Base-by-base conservation (phyloP, 345 rosid species). In the Litchi chinensis region DNA sequence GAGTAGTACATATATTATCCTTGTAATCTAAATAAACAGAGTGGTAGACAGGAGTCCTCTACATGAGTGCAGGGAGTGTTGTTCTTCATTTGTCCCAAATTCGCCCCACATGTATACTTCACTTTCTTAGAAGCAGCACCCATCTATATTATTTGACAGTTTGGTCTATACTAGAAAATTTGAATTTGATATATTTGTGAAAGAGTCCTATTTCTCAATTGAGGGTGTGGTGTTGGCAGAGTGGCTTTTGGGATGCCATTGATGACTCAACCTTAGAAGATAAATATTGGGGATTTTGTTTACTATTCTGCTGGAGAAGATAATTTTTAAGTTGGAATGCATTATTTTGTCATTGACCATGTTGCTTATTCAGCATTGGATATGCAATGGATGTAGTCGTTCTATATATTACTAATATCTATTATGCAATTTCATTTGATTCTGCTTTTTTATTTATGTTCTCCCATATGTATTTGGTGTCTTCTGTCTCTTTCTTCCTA, bases 401-500 rank as follows among this genome's bases (percentile, higher is more conserved):
- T 73, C 56, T 41, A 40, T 60, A 57, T 41, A 50, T 62, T 16
- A 8, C 40, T 22, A 60, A 40, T 6, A n/a, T 1, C 15, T 41
- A 19, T 15, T 74, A 57, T 71, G 9, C 9, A 54, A 57, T 10
- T 19, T 39, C 5, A 39, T 21, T 5, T 21, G 50, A 10, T 37
- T 39, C 74, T 19, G 28, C 12, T 54, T 9, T 70, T 66, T n/a
- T 70, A 32, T 11, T 22, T 63, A 22, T 68, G 8, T 37, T 13
- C 32, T 54, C 74, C 71, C 16, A 37, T 56, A 64, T 10, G 22
- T 63, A 70, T 75, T 12, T 3, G 37, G 75, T 70, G 22, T 65
- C 26, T 63, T 65, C 40, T 18, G 13, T 68, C 39, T 26, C 12
- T 24, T 37, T 64, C 48, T 24, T 77, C 66, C 79, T 70, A 76